Base-by-base conservation (phyloP, 768 basidiomycete species). In the Tulasnella calospora region DNA sequence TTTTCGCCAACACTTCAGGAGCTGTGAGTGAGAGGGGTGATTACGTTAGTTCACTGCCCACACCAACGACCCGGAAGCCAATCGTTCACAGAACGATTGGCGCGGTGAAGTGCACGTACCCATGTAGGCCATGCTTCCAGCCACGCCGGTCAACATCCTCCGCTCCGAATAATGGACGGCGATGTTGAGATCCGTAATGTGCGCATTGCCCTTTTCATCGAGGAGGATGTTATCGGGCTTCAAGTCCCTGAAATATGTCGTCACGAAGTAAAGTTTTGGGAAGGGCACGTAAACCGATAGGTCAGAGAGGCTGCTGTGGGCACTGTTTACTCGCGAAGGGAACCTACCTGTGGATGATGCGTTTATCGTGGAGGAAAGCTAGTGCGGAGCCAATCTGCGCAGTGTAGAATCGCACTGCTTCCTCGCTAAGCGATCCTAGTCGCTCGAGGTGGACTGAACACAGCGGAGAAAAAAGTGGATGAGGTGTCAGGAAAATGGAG, bases 91-190 rank as follows among this genome's bases (percentile, higher is more conserved):
- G 44, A 40, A 40, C 38, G 36, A 47, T 77, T 35, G 30, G 17
- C 74, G 33, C 71, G 71, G 33, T 46, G 41, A 46, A 57, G 8
- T 36, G 46, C 19, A 84, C 88, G 76, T 82, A 92, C 90, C 96
- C 98, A 99, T 99, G 86, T 99, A 99, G 0, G 98, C 97, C 95
- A 99, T 96, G 82, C 94, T 96, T 4, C 98, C 98, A 9, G 98
- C 97, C 21, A 99, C 93, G 79, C 94, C 95, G 0, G 94, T 95
- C 84, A 99, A 92, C 79, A 93, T 82, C 46, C 96, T 89, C 74
- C 92, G 88, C 79, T 94, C 93, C 15, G 96, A 97, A 83, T 95
- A 98, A 84, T 99, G 97, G 10, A 99, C 97, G 33, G 97, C 98
- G 81, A 99, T 96, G 82, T 99, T 99, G 87, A 99, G 98, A 85